Percentiles rank a stretch among this genome's conserved stretches.
These are phyloP conservation scores for Thraustochytrium striatum DNA, from an alignment of 352 stramenopile species.

Conservation along the genomic window DNA sequence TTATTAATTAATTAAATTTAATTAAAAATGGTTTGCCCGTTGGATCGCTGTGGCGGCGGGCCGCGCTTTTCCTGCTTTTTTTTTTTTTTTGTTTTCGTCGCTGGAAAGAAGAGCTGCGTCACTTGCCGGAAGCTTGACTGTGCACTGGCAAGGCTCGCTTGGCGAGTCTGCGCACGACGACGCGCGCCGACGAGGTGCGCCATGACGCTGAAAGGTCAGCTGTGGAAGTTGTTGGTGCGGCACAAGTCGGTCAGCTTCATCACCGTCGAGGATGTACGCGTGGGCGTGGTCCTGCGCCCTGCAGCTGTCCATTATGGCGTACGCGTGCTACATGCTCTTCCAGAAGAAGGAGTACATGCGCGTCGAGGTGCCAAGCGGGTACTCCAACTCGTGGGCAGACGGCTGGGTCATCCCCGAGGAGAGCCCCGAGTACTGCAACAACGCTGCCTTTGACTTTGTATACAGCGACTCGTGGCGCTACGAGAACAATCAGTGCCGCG, in stretches of 20 bases:
- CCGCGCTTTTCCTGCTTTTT: too few relatives aligned
- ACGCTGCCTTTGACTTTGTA: not conserved
- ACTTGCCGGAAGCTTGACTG: too few relatives aligned
- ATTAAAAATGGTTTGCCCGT: too few relatives aligned
- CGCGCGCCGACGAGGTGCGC: too few relatives aligned
- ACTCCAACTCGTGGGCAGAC: not conserved
- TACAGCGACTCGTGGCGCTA: not conserved
- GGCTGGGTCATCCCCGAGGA: not conserved
- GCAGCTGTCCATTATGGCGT: not conserved
- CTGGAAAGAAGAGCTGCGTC: too few relatives aligned
- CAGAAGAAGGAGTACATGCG: not conserved
- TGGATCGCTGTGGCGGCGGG: too few relatives aligned
- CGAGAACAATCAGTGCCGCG: not conserved
- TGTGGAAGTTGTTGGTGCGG: not conserved
- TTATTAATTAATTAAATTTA: too few relatives aligned
- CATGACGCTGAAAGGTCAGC: too few relatives aligned
- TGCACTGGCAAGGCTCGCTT: too few relatives aligned
- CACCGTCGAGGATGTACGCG: not conserved
- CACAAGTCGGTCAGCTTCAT: not conserved
- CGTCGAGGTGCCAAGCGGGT: not conserved
- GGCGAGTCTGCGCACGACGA: too few relatives aligned
- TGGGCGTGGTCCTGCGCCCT: not conserved
- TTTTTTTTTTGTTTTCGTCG: too few relatives aligned
- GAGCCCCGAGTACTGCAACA: not conserved
- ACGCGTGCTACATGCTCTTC: not conserved